phyloP scores from a whole-genome alignment of 768 basidiomycete species.

The Xerocomellus amylosporus region DNA sequence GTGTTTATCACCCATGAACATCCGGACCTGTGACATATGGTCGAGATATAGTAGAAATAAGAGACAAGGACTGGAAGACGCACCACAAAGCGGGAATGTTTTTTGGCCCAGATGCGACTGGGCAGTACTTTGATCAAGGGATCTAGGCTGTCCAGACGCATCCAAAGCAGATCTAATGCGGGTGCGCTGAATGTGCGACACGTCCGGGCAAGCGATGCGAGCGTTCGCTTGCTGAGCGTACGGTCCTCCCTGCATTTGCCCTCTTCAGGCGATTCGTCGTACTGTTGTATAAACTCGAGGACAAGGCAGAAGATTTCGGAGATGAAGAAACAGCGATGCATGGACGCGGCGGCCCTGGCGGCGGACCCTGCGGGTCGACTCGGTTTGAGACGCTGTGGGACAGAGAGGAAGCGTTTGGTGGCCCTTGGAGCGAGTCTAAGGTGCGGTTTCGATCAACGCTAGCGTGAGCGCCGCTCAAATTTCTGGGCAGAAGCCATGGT shows the following conservation, averaged over 20 bases:
- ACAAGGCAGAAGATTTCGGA: constrained; percentile 11
- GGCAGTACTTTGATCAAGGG: constrained; percentile 17
- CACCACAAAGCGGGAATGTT: constrained; percentile 3
- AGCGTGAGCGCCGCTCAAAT: not conserved
- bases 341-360: not conserved
- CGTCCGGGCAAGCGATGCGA: constrained; percentile 20
- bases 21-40: constrained; percentile 1
- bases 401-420: not conserved
- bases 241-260: not conserved
- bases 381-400: not conserved
- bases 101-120: constrained; percentile 10
- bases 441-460: not conserved
- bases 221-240: constrained; percentile 4
- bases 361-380: not conserved
- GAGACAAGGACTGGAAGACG: not conserved
- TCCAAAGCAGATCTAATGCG: constrained; percentile 23
- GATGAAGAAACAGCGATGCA: constrained; percentile 14
- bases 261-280: not conserved
- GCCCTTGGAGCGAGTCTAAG: not conserved
- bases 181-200: constrained; percentile 17
- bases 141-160: constrained; percentile 12
- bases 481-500: too few relatives aligned
- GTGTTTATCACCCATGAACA: constrained; percentile 8
- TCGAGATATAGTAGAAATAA: not conserved
- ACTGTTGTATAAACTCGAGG: constrained; percentile 7